Percentiles rank a stretch among this genome's conserved stretches.
Evolutionary conservation across 495 filamentous ascomycete species (phyloP).

Genomic region (Xylaria palmicola): DNA sequence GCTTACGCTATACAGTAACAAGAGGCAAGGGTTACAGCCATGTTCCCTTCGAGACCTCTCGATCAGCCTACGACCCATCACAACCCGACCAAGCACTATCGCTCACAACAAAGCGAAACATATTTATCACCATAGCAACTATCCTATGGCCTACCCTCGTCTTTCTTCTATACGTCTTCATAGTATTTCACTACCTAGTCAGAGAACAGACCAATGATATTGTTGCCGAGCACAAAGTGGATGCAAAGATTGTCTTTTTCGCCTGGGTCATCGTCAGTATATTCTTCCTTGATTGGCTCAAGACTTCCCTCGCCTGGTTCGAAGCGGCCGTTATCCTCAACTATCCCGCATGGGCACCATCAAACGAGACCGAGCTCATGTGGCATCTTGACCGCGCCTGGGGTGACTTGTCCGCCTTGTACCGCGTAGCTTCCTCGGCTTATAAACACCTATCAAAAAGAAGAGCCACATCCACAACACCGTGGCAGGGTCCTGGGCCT

Average conservation of each 20-base stretch:
- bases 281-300: conserved; percentile 7
- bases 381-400: conserved; percentile 9
- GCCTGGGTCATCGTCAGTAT: conserved; percentile 10
- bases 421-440: neutral
- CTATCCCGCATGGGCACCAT: neutral
- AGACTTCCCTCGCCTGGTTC: conserved; percentile 1
- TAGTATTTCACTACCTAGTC: neutral
- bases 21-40: neutral
- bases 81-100: neutral
- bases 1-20: neutral
- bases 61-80: neutral
- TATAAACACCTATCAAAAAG: neutral
- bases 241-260: conserved; percentile 6
- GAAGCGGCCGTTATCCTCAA: neutral
- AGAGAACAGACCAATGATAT: neutral
- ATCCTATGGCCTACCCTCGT: neutral
- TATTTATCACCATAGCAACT: neutral
- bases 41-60: neutral
- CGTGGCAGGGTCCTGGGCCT: neutral
- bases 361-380: neutral
- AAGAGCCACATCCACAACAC: too few relatives aligned
- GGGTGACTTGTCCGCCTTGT: neutral
- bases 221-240: neutral
- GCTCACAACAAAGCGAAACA: neutral
- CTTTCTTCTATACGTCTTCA: neutral